phyloP scores from a whole-genome alignment of 352 stramenopile species.

The Stramenopiles sp. region DNA sequence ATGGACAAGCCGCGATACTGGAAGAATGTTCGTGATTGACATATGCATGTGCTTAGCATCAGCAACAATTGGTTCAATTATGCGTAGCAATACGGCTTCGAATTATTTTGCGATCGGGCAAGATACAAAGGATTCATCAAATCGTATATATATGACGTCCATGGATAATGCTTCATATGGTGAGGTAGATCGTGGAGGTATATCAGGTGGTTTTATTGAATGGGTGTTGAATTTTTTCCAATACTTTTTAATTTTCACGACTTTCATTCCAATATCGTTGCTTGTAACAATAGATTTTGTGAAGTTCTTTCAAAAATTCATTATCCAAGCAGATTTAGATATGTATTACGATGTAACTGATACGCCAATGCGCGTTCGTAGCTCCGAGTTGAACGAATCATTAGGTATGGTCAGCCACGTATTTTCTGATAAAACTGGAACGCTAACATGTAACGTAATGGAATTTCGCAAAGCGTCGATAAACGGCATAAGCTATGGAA shows the following conservation, averaged over 20 bases:
- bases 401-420: conserved; percentile 92
- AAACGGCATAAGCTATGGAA: conserved; percentile 57
- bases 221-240: conserved; percentile 46
- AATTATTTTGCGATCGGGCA: not conserved
- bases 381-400: conserved; percentile 77
- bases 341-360: conserved; percentile 74
- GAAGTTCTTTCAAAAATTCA: conserved; percentile 76
- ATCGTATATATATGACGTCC: not conserved
- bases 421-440: conserved; percentile 99
- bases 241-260: conserved; percentile 84
- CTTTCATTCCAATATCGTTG: conserved; percentile 91
- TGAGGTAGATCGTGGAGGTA: not conserved
- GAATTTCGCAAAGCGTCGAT: conserved; percentile 80
- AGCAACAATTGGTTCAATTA: not conserved
- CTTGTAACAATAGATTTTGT: conserved; percentile 90
- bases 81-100: too few relatives aligned
- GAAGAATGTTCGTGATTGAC: not conserved
- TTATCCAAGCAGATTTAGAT: conserved; percentile 66
- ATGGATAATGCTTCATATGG: not conserved
- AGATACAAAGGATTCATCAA: not conserved
- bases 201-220: not conserved
- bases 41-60: not conserved
- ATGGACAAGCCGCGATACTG: not conserved
- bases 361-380: conserved; percentile 66
- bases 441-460: conserved; percentile 98